These are phyloP conservation scores for Ogataea hybrid DNA, from an alignment of 1,139 yeast species.

Conservation along the genomic window DNA sequence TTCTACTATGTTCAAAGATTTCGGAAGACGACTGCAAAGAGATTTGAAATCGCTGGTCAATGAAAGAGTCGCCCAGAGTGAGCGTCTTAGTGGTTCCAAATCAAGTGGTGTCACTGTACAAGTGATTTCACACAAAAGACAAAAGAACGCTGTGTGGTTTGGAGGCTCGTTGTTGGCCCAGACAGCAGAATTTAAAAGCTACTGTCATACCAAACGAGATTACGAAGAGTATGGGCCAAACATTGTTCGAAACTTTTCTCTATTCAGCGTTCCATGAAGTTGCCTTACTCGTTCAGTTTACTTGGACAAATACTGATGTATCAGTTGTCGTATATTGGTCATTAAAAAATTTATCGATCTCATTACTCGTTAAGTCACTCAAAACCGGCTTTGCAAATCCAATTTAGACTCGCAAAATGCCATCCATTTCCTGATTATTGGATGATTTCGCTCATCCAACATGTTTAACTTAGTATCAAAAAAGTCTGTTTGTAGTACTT, in stretches of 20 bases:
- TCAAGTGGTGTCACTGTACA: constrained; percentile 96
- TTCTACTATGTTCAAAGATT: constrained; percentile 97
- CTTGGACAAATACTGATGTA: too few relatives aligned
- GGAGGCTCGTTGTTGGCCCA: constrained; percentile 98
- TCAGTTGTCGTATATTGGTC: too few relatives aligned
- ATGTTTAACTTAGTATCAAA: constrained; percentile 51
- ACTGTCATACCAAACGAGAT: constrained; percentile 95
- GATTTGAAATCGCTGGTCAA: constrained; percentile 86
- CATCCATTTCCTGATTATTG: constrained; percentile 40
- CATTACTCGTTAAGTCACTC: neutral
- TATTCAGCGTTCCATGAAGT: constrained; percentile 81
- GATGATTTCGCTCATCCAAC: constrained; percentile 33
- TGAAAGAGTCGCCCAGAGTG: constrained; percentile 83
- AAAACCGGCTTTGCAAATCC: neutral
- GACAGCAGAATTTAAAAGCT: constrained; percentile 93
- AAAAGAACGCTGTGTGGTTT: constrained; percentile 98
- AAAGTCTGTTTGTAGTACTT: constrained; percentile 47
- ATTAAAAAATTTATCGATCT: neutral
- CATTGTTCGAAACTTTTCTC: constrained; percentile 93
- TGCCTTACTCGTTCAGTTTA: too few relatives aligned
- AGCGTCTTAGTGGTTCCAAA: constrained; percentile 74
- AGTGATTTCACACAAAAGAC: constrained; percentile 96
- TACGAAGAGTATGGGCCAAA: constrained; percentile 98
- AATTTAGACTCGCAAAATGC: constrained; percentile 10
- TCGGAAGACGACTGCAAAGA: constrained; percentile 95